Base-by-base conservation (phyloP, 192 early-diverging fungal genomes). In the Obelidium mucronatum region DNA sequence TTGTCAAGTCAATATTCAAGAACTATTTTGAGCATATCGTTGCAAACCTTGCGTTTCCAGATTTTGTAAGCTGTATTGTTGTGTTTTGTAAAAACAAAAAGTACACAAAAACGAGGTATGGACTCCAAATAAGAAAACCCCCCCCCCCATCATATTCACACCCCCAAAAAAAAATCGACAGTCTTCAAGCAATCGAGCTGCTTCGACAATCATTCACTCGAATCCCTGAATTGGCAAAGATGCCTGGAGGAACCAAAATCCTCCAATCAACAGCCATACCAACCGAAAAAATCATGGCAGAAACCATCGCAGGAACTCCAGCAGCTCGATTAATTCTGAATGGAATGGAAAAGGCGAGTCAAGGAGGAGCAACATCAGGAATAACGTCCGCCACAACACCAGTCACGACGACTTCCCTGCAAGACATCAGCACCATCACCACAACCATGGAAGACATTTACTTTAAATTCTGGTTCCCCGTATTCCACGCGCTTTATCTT, bases 401-500 rank as follows among this genome's bases (percentile, higher is more conserved):
- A 34, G 64, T 71, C 1, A 52, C 56, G 1, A 54, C 59, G 40
- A 26, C 40, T 13, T 40, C 58, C 1, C 26, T 39, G 48, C 40
- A 30, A 26, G 44, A 48, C 15, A 54, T 64, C 24, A 34, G 28
- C 58, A 31, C 36, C 5, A n/a, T n/a, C n/a, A 52, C 39, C 17
- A 66, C 40, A 15, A 58, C 79, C 0, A 80, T 86, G 48, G 89
- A 90, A n/a, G 89, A 90, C 64, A 80, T 81, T 2, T 78, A 74
- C 40, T 86, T 85, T 67, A 79, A 81, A 64, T 85, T 82, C 44
- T 96, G 94, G 94, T 93, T 95, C 83, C 94, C 95, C 0, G 84
- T 93, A n/a, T 83, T 98, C 52, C 92, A 94, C 66, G 94, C 94
- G 36, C 84, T 96, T 51, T 92, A 96, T 79, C 91, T 94, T 63